phyloP scores from a whole-genome alignment of 2,329 filamentous ascomycete species.

The Alternaria viburni region DNA sequence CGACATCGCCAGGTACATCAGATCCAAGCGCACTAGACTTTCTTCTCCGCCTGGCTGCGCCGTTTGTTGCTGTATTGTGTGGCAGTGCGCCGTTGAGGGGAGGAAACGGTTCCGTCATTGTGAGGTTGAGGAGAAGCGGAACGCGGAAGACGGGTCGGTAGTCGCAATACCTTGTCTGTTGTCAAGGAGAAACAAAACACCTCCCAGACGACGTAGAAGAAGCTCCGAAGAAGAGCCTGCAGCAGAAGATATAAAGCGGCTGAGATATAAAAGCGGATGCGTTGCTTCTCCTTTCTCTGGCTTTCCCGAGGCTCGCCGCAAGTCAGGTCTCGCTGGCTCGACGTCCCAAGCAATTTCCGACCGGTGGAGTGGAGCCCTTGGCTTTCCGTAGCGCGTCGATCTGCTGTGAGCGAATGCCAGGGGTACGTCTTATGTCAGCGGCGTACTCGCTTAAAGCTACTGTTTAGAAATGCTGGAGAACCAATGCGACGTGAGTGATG shows the following conservation, averaged over 20 bases:
- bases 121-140: background rate
- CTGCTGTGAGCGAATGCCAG: background rate
- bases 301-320: constrained; percentile 4
- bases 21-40: constrained; percentile 58
- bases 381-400: constrained; percentile 1
- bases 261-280: background rate
- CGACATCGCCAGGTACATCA: constrained; percentile 61
- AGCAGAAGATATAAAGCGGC: background rate
- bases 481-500: background rate
- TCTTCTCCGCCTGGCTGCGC: constrained; percentile 41
- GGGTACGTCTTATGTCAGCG: constrained; percentile 7
- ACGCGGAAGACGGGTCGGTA: background rate
- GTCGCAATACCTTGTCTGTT: background rate
- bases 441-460: background rate
- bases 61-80: constrained; percentile 21
- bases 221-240: background rate
- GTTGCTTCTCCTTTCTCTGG: constrained; percentile 10
- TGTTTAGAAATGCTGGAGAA: background rate
- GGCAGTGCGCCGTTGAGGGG: constrained; percentile 30
- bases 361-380: constrained; percentile 1
- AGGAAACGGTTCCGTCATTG: constrained; percentile 45
- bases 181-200: background rate
- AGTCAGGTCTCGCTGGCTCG: background rate
- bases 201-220: background rate
- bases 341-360: constrained; percentile 3